phyloP scores from a whole-genome alignment of 2,329 filamentous ascomycete genomes.

The Paramyrothecium sp. region DNA sequence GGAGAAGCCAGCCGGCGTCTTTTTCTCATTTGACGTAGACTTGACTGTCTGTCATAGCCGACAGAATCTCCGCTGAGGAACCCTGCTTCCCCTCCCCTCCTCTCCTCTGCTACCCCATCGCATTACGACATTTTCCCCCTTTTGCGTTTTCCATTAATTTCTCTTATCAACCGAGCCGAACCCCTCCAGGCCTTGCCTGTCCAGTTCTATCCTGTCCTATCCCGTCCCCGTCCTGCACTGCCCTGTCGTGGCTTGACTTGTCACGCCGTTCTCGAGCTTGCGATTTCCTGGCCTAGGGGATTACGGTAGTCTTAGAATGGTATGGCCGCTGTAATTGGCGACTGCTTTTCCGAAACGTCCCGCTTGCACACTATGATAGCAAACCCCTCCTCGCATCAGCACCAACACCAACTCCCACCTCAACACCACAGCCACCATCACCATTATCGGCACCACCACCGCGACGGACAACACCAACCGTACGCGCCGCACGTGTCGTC shows the following conservation, averaged over 20 bases:
- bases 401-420: no score
- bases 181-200: no score
- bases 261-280: no score
- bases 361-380: constrained; percentile 71
- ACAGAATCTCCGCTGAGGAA: background rate
- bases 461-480: background rate
- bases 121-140: background rate
- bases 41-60: background rate
- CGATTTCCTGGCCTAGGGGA: no score
- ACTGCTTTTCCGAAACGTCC: constrained; percentile 71
- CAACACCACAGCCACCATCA: background rate
- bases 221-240: no score
- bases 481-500: background rate
- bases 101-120: no score
- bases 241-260: no score
- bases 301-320: no score
- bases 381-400: constrained; percentile 30
- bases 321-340: constrained; percentile 67
- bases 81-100: background rate
- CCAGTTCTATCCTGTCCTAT: background rate
- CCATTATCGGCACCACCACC: background rate
- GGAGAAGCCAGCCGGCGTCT: no score
- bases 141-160: no score
- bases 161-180: background rate
- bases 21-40: no score